A percentile compares a stretch with the other conserved stretches of the same genome.
These are phyloP conservation scores for Penicillium concentricum DNA, from an alignment of 2,329 filamentous ascomycete genomes.

Conservation along the genomic window DNA sequence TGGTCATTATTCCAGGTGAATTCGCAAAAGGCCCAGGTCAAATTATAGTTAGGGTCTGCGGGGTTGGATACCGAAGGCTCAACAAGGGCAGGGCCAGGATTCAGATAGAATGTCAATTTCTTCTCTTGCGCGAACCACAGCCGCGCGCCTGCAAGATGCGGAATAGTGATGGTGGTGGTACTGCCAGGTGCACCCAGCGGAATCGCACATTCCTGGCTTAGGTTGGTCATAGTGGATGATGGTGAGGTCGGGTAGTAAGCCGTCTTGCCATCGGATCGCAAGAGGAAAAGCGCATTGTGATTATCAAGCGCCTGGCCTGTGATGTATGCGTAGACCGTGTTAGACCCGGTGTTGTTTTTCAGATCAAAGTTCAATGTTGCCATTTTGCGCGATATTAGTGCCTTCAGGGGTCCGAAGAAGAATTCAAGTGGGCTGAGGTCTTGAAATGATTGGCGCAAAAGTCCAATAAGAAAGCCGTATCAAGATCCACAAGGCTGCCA, in stretches of 20 bases:
- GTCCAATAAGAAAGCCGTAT: constrained; percentile 5
- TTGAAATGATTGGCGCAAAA: constrained; percentile 3
- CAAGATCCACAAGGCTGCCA: constrained; percentile 9
- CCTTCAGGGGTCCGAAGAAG: background rate
- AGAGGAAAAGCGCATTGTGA: constrained; percentile 59
- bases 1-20: constrained; percentile 63
- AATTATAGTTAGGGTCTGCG: constrained; percentile 60
- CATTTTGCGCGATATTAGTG: constrained; percentile 12
- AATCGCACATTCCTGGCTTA: constrained; percentile 62
- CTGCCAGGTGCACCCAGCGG: constrained; percentile 61
- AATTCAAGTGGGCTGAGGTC: background rate
- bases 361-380: constrained; percentile 60
- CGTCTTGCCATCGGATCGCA: constrained; percentile 65
- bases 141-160: constrained; percentile 67
- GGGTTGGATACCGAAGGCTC: constrained; percentile 71
- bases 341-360: constrained; percentile 63
- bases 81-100: constrained; percentile 69
- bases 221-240: constrained; percentile 46
- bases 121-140: constrained; percentile 68
- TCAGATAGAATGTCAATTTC: constrained; percentile 66
- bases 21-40: constrained; percentile 67
- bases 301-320: constrained; percentile 64
- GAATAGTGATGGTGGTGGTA: constrained; percentile 62
- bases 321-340: constrained; percentile 66
- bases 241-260: constrained; percentile 65